Conservation (phyloP, 257 asterid genomes). For the Cruciata laevipes region DNA sequence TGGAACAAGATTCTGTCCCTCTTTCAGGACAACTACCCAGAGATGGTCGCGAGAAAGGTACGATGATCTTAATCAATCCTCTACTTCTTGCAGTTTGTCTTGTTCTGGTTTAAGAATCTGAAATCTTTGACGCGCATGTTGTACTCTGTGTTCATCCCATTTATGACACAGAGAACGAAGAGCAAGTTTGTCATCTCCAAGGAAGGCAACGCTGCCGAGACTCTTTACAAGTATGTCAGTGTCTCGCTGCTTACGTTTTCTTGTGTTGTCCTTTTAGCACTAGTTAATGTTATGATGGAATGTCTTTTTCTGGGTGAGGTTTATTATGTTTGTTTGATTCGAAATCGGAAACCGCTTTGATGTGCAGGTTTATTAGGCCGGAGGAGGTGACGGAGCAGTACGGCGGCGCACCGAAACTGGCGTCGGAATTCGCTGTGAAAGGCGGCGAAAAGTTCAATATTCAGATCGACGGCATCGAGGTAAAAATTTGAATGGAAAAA, state of each 20-base stretch:
- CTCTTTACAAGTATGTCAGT: constrained; percentile 85
- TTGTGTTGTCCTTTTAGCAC: neutral
- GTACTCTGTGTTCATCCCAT: constrained; percentile 91
- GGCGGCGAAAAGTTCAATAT: constrained; percentile 93
- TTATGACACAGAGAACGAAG: constrained; percentile 89
- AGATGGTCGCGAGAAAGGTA: constrained; percentile 92
- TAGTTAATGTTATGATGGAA: neutral
- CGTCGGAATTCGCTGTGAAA: constrained; percentile 77
- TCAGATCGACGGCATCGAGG: constrained; percentile 97
- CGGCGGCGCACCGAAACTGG: constrained; percentile 75
- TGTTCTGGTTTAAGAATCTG: neutral
- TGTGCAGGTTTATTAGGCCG: constrained; percentile 63
- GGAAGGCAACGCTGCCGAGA: constrained; percentile 84
- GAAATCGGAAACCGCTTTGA: neutral
- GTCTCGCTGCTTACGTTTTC: neutral
- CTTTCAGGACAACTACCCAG: constrained; percentile 92
- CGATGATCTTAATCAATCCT: too few species aligned
- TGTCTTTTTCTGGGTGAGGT: neutral
- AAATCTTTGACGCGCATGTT: constrained; percentile 28
- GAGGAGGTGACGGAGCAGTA: constrained; percentile 75
- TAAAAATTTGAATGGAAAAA: constrained; percentile 15
- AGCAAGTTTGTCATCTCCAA: constrained; percentile 87
- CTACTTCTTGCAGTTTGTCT: neutral
- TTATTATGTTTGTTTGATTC: too few species aligned
- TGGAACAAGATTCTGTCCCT: constrained; percentile 79